Evolutionary conservation across 768 basidiomycete genomes (phyloP).

Genomic region (Auriscalpium microsporum): DNA sequence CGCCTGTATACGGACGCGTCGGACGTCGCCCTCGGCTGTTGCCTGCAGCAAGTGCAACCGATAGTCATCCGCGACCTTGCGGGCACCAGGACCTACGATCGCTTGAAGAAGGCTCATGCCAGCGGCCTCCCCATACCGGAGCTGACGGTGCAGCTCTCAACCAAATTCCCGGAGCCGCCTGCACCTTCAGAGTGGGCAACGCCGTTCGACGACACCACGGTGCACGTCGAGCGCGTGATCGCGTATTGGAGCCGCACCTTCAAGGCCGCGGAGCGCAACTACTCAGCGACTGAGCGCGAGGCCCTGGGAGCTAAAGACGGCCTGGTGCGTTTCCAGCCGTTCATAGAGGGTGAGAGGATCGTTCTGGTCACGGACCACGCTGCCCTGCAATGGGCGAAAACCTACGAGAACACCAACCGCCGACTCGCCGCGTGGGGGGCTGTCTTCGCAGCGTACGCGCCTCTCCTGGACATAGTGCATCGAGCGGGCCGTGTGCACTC

Average conservation of each 20-base stretch:
- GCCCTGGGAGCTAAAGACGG: constrained; percentile 18
- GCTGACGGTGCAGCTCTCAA: constrained; percentile 5
- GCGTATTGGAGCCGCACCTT: constrained; percentile 20
- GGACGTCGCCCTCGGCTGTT: constrained; percentile 16
- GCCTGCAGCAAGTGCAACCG: constrained; percentile 19
- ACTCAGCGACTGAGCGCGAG: constrained; percentile 20
- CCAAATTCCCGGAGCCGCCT: constrained; percentile 2
- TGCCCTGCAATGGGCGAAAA: constrained; percentile 29
- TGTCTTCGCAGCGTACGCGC: constrained; percentile 27
- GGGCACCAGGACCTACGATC: constrained; percentile 17
- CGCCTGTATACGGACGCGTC: constrained; percentile 28
- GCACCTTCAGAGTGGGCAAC: constrained; percentile 16
- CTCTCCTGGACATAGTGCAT: constrained; percentile 27
- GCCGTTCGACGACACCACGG: constrained; percentile 16
- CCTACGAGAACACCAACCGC: constrained; percentile 31
- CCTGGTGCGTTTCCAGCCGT: constrained; percentile 19
- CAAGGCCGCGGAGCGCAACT: constrained; percentile 19
- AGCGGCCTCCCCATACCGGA: constrained; percentile 8
- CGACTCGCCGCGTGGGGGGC: constrained; percentile 28
- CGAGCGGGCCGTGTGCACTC: constrained; percentile 31
- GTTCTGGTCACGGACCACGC: constrained; percentile 15
- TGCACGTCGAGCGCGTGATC: constrained; percentile 19
- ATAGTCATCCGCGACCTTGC: constrained; percentile 16
- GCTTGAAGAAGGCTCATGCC: constrained; percentile 8
- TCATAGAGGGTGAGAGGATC: constrained; percentile 18